These are phyloP conservation scores for Starmerella apis DNA, from an alignment of 805 yeast species.

Conservation along the genomic window DNA sequence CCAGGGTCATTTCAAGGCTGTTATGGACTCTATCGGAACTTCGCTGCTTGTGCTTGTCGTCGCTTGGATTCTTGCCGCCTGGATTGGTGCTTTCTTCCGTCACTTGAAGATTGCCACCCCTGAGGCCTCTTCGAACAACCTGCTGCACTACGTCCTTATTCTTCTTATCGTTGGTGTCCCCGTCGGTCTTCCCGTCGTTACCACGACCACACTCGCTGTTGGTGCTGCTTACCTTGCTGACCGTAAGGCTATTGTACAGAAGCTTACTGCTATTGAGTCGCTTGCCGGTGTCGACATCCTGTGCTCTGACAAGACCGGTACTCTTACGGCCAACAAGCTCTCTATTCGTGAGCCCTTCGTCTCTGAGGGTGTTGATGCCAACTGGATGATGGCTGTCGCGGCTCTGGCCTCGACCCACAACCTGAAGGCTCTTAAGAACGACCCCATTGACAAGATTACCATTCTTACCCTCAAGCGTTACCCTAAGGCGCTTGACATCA, in stretches of 20 bases:
- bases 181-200: slow-evolving; percentile 97
- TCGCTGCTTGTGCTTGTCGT: slow-evolving; percentile 78
- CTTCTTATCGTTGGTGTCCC: slow-evolving; percentile 97
- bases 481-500: slow-evolving; percentile 63
- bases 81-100: slow-evolving; percentile 95
- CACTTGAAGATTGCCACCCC: slow-evolving; percentile 70
- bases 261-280: slow-evolving; percentile 91
- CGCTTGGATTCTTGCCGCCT: slow-evolving; percentile 71
- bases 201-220: slow-evolving; percentile 96
- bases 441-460: slow-evolving; percentile 95
- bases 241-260: slow-evolving; percentile 94
- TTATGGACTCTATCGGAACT: slow-evolving; percentile 94
- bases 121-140: slow-evolving; percentile 33
- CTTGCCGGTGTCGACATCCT: slow-evolving; percentile 94
- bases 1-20: slow-evolving; percentile 97
- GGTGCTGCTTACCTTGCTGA: slow-evolving; percentile 98
- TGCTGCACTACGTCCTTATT: slow-evolving; percentile 87
- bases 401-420: slow-evolving; percentile 96
- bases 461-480: slow-evolving; percentile 75
- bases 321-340: slow-evolving; percentile 90
- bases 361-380: slow-evolving; percentile 94
- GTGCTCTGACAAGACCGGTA: slow-evolving; percentile 97
- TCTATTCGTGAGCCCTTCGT: slow-evolving; percentile 96
- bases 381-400: slow-evolving; percentile 94
- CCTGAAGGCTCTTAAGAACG: slow-evolving; percentile 76